Evolutionary conservation across 1,284 basidiomycete species (phyloP).

Genomic region (Sanghuangporus weigelae): DNA sequence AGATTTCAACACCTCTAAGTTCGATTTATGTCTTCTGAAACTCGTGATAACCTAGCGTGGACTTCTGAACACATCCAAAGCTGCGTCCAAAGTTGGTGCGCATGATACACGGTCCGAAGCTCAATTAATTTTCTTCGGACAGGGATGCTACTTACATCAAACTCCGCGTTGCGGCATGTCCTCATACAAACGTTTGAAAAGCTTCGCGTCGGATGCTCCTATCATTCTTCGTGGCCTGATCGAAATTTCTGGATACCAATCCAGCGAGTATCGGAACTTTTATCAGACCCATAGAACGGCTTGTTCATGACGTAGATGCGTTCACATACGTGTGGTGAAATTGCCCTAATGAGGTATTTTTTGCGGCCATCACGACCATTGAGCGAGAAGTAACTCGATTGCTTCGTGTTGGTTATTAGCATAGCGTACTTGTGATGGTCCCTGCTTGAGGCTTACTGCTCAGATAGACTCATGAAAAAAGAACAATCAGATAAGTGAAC

Average conservation of each 20-base stretch:
- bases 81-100: background rate
- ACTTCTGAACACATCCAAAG: background rate
- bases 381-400: background rate
- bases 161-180: background rate
- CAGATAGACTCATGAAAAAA: no score
- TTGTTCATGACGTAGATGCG: background rate
- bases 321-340: background rate
- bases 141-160: background rate
- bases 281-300: background rate
- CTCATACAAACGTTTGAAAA: background rate
- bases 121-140: background rate
- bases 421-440: no score
- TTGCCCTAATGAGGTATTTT: background rate
- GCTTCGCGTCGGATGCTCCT: background rate
- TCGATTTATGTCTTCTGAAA: background rate
- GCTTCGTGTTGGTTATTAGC: no score
- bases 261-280: background rate
- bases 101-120: background rate
- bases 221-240: background rate
- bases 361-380: background rate
- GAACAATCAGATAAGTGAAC: no score
- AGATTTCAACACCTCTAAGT: background rate
- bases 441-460: no score
- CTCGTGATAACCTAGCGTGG: background rate
- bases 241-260: background rate